Conservation (phyloP, 2,329 filamentous ascomycete species). For the Tolypocladium nubicola region DNA sequence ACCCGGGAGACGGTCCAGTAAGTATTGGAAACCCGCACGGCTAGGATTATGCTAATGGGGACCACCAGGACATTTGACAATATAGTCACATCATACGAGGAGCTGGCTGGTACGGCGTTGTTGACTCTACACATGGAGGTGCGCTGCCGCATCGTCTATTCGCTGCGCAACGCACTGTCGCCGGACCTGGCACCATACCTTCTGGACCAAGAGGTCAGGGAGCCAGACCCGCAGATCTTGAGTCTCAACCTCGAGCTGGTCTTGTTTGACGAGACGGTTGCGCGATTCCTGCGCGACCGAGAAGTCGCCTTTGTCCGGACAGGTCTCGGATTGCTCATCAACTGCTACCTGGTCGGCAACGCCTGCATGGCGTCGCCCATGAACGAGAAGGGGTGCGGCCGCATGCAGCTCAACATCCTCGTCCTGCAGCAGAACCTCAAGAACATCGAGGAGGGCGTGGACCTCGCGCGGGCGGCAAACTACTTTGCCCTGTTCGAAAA, state of each 20-base stretch:
- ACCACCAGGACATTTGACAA: slow-evolving; percentile 64
- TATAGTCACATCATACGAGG: slow-evolving; percentile 72
- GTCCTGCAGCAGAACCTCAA: slow-evolving; percentile 96
- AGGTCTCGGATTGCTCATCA: slow-evolving; percentile 69
- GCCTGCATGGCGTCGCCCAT: slow-evolving; percentile 65
- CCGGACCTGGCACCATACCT: slow-evolving; percentile 51
- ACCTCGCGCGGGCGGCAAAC: slow-evolving; percentile 49
- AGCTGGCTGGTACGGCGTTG: slow-evolving; percentile 68
- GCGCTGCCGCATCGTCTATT: slow-evolving; percentile 74
- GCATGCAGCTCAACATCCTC: slow-evolving; percentile 87
- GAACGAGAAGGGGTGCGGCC: slow-evolving; percentile 72
- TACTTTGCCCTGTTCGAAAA: slow-evolving; percentile 61
- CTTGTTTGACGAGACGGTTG: slow-evolving; percentile 75
- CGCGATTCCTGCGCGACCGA: slow-evolving; percentile 57
- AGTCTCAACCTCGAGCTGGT: slow-evolving; percentile 74
- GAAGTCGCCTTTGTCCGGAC: slow-evolving; percentile 68
- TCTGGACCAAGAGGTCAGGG: slow-evolving; percentile 61
- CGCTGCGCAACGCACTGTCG: slow-evolving; percentile 55
- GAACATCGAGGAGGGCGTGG: slow-evolving; percentile 68
- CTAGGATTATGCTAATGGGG: slow-evolving; percentile 11
- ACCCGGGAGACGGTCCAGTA: slow-evolving; percentile 75
- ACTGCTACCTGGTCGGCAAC: slow-evolving; percentile 66
- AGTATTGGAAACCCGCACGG: slow-evolving; percentile 19
- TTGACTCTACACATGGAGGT: slow-evolving; percentile 84
- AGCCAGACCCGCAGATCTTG: slow-evolving; percentile 73